A percentile compares a stretch with the other conserved stretches of the same genome.
phyloP scores from a whole-genome alignment of 495 filamentous ascomycete species.

The Penicillium cosmopolitanum region DNA sequence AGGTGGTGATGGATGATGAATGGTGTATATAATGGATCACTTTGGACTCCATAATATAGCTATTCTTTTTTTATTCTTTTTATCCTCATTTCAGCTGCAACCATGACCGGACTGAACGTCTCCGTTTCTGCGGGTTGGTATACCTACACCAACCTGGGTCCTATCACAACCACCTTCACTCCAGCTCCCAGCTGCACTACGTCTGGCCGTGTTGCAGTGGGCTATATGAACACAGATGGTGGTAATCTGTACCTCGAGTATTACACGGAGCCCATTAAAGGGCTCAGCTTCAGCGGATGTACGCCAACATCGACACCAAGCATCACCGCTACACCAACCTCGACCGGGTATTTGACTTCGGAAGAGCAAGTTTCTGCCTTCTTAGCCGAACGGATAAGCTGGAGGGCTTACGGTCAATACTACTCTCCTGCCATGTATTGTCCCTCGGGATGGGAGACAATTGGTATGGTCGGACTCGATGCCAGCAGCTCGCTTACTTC shows the following conservation, averaged over 20 bases:
- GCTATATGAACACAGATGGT: neutral
- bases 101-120: slow-evolving; percentile 3
- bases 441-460: slow-evolving; percentile 15
- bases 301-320: no score
- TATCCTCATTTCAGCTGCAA: neutral
- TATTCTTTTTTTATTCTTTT: neutral
- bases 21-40: neutral
- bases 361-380: neutral
- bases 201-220: neutral
- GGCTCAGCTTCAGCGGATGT: no score
- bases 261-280: neutral
- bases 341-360: neutral
- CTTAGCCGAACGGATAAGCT: neutral
- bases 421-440: slow-evolving; percentile 20
- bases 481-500: neutral
- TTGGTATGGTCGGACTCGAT: slow-evolving; percentile 13
- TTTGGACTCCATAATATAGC: neutral
- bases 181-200: slow-evolving; percentile 13
- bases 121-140: slow-evolving; percentile 13
- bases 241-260: neutral
- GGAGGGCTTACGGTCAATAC: slow-evolving; percentile 1
- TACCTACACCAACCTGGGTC: slow-evolving; percentile 15
- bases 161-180: slow-evolving; percentile 17
- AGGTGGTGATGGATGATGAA: neutral
- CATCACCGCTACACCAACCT: neutral